phyloP scores from a whole-genome alignment of 2,329 filamentous ascomycete genomes.

The Aspergillus floridensis region DNA sequence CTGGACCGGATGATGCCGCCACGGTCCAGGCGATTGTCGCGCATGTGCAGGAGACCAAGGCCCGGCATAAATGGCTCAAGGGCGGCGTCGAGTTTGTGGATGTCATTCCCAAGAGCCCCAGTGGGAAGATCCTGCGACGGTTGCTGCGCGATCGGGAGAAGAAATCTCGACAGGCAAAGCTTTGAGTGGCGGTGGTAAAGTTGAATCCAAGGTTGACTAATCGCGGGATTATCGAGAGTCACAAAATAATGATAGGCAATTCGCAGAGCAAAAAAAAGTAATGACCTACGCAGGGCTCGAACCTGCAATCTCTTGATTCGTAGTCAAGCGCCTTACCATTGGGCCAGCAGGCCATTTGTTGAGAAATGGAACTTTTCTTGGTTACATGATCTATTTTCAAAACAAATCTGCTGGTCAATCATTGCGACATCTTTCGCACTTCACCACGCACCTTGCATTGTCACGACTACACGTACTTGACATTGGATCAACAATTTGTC shows the following conservation, averaged over 20 bases:
- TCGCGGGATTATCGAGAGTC: too few relatives aligned
- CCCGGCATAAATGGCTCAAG: background rate
- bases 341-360: conserved; percentile 28
- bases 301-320: conserved; percentile 53
- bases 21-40: background rate
- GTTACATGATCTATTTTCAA: accelerated
- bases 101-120: background rate
- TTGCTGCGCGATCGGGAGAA: background rate
- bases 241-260: too few relatives aligned
- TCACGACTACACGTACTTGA: too few relatives aligned
- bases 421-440: too few relatives aligned
- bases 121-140: background rate
- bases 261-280: background rate
- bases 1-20: background rate
- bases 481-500: too few relatives aligned
- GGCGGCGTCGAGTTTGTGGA: background rate
- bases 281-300: conserved; percentile 37
- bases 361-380: accelerated
- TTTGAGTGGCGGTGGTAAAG: background rate
- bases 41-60: background rate
- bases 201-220: background rate
- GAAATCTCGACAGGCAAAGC: background rate
- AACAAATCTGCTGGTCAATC: background rate
- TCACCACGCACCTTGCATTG: too few relatives aligned
- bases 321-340: conserved; percentile 54